Percentiles rank a stretch among this genome's conserved stretches.
Evolutionary conservation across 768 basidiomycete species (phyloP).

Genomic region (Nevesoporus exiguus): DNA sequence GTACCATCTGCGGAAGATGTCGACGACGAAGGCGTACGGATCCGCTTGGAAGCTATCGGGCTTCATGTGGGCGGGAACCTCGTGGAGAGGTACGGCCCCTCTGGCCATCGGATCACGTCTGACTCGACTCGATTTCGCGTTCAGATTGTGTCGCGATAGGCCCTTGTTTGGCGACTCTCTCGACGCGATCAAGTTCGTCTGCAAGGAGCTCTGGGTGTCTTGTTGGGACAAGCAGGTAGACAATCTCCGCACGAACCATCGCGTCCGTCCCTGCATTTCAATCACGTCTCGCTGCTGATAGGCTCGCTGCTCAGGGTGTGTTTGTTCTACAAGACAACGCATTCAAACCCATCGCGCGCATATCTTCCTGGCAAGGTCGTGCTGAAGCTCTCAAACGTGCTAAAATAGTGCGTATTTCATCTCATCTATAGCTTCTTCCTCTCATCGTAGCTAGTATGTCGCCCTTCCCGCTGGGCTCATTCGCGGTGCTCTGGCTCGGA

Average conservation of each 20-base stretch:
- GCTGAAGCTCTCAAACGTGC: conserved; percentile 69
- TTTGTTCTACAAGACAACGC: conserved; percentile 91
- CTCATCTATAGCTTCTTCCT: neutral
- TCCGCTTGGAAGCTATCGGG: conserved; percentile 78
- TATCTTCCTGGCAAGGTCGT: conserved; percentile 80
- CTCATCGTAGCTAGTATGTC: conserved; percentile 48
- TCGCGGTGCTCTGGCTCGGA: conserved; percentile 71
- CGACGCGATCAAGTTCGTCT: conserved; percentile 92
- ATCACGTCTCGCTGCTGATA: neutral
- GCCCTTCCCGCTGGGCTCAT: conserved; percentile 83
- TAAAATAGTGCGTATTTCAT: conserved; percentile 52
- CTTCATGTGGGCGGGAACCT: conserved; percentile 84
- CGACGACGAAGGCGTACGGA: conserved; percentile 49
- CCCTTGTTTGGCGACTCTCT: conserved; percentile 77
- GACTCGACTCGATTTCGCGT: neutral
- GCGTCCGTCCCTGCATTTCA: conserved; percentile 55
- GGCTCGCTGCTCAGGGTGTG: conserved; percentile 40
- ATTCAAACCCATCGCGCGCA: conserved; percentile 78
- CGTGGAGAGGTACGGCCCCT: conserved; percentile 63
- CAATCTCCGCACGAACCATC: conserved; percentile 91
- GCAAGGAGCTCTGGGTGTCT: conserved; percentile 92
- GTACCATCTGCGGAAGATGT: no score
- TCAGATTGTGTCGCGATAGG: conserved; percentile 73
- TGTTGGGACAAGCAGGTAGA: conserved; percentile 83
- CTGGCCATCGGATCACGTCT: neutral